phyloP scores from a whole-genome alignment of 768 basidiomycete species.

The Mycena galericulata region DNA sequence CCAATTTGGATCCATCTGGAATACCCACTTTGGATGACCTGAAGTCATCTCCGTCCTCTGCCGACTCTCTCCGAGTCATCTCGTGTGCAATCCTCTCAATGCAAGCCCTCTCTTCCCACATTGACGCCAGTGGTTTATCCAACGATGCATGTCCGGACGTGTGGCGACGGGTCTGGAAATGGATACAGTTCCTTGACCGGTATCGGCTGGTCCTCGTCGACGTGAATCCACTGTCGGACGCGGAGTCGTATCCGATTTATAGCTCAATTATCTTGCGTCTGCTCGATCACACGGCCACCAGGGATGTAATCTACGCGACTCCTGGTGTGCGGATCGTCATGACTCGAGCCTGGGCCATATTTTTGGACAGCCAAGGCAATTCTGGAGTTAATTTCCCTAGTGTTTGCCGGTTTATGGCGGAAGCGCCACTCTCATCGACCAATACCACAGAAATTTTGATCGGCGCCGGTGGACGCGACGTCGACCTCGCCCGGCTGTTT shows the following conservation, averaged over 20 bases:
- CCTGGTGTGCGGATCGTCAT: background rate
- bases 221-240: background rate
- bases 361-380: background rate
- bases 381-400: background rate
- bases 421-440: background rate
- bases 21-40: background rate
- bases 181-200: background rate
- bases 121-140: background rate
- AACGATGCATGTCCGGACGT: background rate
- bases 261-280: background rate
- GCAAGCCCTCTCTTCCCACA: background rate
- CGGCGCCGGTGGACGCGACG: background rate
- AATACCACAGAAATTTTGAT: background rate
- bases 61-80: background rate
- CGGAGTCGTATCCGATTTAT: background rate
- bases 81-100: background rate
- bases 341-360: background rate
- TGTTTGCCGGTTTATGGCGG: background rate
- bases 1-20: background rate
- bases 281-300: background rate
- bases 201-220: background rate
- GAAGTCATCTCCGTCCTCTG: too few species aligned
- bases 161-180: conserved; percentile 6
- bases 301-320: background rate
- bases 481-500: background rate